Evolutionary conservation across 768 basidiomycete genomes (phyloP).

Genomic region (Termitomyces titanicus): DNA sequence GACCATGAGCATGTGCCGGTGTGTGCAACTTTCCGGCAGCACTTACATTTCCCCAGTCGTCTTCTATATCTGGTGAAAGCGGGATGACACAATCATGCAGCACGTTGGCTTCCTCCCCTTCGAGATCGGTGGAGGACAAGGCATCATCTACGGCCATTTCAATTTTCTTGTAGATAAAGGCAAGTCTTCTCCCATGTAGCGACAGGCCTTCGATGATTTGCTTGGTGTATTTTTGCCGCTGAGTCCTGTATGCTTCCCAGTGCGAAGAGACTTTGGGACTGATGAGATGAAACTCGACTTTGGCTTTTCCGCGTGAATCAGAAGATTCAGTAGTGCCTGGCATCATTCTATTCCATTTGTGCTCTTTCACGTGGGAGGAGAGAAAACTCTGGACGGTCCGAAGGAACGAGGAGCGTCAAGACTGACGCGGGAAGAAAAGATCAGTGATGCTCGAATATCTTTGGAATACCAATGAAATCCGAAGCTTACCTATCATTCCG

Average conservation of each 20-base stretch:
- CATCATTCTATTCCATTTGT: neutral
- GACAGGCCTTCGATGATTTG: neutral
- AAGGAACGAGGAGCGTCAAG: neutral
- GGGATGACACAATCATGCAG: no score
- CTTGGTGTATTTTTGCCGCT: neutral
- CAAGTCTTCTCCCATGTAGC: neutral
- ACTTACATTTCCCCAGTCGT: no score
- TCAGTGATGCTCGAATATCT: neutral
- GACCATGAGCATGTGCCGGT: neutral
- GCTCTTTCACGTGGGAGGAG: no score
- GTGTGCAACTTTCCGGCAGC: no score
- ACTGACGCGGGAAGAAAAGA: neutral
- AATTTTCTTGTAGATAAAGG: constrained; percentile 1
- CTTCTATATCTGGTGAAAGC: no score
- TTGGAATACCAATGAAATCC: neutral
- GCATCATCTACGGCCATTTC: neutral
- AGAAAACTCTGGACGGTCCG: neutral
- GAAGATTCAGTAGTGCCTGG: no score
- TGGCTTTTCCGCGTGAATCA: neutral
- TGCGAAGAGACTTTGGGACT: neutral
- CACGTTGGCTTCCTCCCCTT: neutral
- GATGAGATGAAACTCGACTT: constrained; percentile 1
- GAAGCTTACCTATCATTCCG: neutral
- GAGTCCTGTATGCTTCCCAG: neutral
- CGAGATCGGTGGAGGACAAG: neutral